Conservation (phyloP, 345 rosid genomes). For the Fremontodendron californicum region DNA sequence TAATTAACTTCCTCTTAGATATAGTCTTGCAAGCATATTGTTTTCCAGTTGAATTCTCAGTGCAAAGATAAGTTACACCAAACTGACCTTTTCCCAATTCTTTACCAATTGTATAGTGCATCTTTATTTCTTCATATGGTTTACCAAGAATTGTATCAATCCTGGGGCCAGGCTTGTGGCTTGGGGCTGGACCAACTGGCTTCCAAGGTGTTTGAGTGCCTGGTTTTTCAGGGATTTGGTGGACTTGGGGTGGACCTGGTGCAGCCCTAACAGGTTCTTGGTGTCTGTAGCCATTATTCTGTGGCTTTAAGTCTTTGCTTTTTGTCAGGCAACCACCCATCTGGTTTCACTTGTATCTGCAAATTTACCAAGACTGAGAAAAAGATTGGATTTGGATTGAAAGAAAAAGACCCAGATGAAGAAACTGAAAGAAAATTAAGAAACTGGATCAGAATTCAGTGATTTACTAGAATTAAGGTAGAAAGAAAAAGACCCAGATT, state of each 20-base stretch:
- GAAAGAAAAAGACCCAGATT: neutral
- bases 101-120: conserved; percentile 57
- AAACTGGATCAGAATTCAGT: neutral
- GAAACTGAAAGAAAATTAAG: neutral
- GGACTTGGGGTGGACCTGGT: conserved; percentile 10
- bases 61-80: conserved; percentile 83
- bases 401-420: conserved; percentile 3
- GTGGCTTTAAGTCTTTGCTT: conserved; percentile 25
- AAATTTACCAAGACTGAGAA: neutral
- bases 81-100: conserved; percentile 94
- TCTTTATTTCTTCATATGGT: conserved; percentile 67
- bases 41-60: conserved; percentile 64
- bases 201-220: conserved; percentile 36
- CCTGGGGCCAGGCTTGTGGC: conserved; percentile 35
- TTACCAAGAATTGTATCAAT: conserved; percentile 64
- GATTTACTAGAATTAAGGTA: neutral
- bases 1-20: conserved; percentile 66
- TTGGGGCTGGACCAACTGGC: conserved; percentile 26
- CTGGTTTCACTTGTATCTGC: neutral
- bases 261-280: conserved; percentile 28
- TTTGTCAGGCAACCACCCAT: conserved; percentile 68
- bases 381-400: neutral
- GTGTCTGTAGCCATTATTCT: conserved; percentile 36
- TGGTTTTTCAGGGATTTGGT: conserved; percentile 25
- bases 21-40: conserved; percentile 83